Base-by-base conservation (phyloP, 2,329 filamentous ascomycete genomes). In the Exophiala sp. region DNA sequence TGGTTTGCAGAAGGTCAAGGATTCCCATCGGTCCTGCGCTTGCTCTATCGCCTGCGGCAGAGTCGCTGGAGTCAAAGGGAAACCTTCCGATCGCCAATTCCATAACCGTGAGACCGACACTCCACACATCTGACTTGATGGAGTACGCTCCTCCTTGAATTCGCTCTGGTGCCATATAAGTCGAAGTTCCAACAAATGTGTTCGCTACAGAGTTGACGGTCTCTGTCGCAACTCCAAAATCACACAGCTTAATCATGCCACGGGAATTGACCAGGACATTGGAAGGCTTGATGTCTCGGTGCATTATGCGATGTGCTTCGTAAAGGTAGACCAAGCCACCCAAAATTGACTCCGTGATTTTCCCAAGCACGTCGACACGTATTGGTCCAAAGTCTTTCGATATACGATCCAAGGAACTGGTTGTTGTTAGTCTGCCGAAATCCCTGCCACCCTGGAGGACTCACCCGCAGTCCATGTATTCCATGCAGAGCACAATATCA, bases 401-500 rank as follows among this genome's bases (percentile, higher is more conserved):
- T 55, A 98, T 88, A 59, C 86, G 82, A 69, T 98, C 93, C 43
- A 98, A 82, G 22, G 93, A 86, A 44, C 93, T 96, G 66, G 50
- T 43, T 54, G 35, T 18, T 29, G 63, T 46, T 60, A 60, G 34
- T 52, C 50, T 14, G 11, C 46, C 27, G 62, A n/a, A n/a, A n/a
- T n/a, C n/a, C n/a, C n/a, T n/a, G n/a, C n/a, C n/a, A n/a, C n/a
- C n/a, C n/a, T n/a, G n/a, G 9, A 39, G 37, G n/a, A 73, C 87
- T 70, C 78, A 97, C 93, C 93, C 93, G 66, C 91, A 88, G 70
- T 98, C 93, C 88, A 95, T 95, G 67, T 98, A 97, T 69, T 98
- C 93, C 93, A 98, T 98, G 69, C 93, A 98, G 84, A 98, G 91
- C 62, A 97, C 94, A 52, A 98, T 94, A 72, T 98, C 93, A 65